These are phyloP conservation scores for Leccinum barrowsii DNA, from an alignment of 768 basidiomycete genomes.

Conservation along the genomic window DNA sequence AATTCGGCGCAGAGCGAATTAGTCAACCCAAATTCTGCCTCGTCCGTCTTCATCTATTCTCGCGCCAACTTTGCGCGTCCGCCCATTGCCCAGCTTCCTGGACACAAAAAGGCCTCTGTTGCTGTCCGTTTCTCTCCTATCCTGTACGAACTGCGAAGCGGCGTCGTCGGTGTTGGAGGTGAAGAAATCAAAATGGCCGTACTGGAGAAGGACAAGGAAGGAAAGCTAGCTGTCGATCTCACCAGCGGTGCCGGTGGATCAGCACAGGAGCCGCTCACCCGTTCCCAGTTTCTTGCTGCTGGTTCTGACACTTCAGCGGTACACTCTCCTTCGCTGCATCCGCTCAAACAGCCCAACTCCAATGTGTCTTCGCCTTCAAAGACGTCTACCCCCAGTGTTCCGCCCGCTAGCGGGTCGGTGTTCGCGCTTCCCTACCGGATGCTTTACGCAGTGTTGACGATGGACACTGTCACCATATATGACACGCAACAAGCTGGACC, in stretches of 20 bases:
- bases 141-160: slow-evolving; percentile 82
- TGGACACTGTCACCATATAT: slow-evolving; percentile 92
- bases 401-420: slow-evolving; percentile 57
- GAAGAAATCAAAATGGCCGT: slow-evolving; percentile 53
- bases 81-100: slow-evolving; percentile 92
- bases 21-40: slow-evolving; percentile 37
- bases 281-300: slow-evolving; percentile 1
- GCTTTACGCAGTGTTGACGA: slow-evolving; percentile 93
- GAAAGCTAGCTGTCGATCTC: slow-evolving; percentile 57
- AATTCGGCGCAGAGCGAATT: slow-evolving; percentile 31
- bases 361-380: slow-evolving; percentile 19
- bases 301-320: slow-evolving; percentile 7
- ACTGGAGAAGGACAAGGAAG: slow-evolving; percentile 67
- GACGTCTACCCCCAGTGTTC: slow-evolving; percentile 28
- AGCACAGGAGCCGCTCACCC: slow-evolving; percentile 8
- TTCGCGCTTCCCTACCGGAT: slow-evolving; percentile 92
- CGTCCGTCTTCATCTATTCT: slow-evolving; percentile 91
- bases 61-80: slow-evolving; percentile 91
- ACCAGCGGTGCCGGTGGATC: slow-evolving; percentile 31
- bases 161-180: slow-evolving; percentile 37
- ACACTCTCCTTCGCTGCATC: slow-evolving; percentile 12
- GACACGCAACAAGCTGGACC: slow-evolving; percentile 96
- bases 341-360: slow-evolving; percentile 13
- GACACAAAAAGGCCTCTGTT: slow-evolving; percentile 93
- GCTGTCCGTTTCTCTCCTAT: slow-evolving; percentile 93